Conservation (phyloP, 176 grass and related monocot species). For the Alloteropsis semialata region DNA sequence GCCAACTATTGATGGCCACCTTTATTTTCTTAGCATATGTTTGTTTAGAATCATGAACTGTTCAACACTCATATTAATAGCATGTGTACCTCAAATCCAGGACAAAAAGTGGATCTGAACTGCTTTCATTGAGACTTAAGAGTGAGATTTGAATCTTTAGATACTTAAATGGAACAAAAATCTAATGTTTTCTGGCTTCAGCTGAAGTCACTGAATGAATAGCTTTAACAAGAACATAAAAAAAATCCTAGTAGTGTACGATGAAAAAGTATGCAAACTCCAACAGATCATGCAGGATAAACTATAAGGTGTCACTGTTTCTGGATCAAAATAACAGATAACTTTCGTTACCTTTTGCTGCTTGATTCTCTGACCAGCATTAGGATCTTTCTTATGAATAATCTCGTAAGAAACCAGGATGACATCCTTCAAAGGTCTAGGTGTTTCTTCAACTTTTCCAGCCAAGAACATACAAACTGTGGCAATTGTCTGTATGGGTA, state of each 20-base stretch:
- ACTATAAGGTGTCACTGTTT: background rate
- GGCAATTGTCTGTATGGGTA: constrained; percentile 66
- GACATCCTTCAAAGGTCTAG: constrained; percentile 89
- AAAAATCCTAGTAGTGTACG: background rate
- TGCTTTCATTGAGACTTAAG: background rate
- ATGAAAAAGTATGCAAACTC: background rate
- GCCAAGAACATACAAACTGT: constrained; percentile 99
- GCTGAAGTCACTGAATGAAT: background rate
- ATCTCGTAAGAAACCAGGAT: constrained; percentile 96
- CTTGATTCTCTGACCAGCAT: constrained; percentile 77
- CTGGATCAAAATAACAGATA: constrained; percentile 11
- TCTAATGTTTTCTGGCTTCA: background rate
- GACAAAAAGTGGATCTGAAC: background rate
- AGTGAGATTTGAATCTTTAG: background rate
- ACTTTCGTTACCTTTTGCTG: constrained; percentile 79
- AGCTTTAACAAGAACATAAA: background rate
- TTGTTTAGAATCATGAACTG: background rate
- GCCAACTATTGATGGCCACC: background rate
- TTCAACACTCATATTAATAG: background rate
- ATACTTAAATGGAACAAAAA: background rate
- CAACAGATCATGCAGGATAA: background rate
- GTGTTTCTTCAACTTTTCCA: constrained; percentile 98
- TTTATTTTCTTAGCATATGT: constrained; percentile 18
- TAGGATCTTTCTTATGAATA: constrained; percentile 84
- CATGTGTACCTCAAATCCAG: background rate